Base-by-base conservation (phyloP, 2,329 filamentous ascomycete species). In the Amauroascus verrucosus region DNA sequence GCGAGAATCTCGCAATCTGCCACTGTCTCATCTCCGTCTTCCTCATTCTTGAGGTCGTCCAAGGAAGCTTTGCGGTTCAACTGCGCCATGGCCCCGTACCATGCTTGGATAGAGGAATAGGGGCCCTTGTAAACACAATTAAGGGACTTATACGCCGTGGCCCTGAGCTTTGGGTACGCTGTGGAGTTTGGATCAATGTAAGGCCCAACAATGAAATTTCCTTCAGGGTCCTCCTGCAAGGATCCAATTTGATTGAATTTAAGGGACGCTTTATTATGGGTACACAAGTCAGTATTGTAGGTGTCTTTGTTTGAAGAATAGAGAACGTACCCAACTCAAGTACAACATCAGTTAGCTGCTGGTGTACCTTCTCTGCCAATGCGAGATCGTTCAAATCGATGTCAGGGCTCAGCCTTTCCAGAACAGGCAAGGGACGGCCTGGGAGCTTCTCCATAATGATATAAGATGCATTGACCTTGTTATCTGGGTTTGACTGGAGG, bases 71-170 rank as follows among this genome's bases (percentile, higher is more conserved):
- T 48, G 44, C 51, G 33, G 18, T 53, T 47, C 41, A 53, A 33
- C 4, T 32, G n/a, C 18, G 28, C 51, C 51, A 53, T 53, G 41
- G 43, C 30, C n/a, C n/a, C 28, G 44, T 53, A 48, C 51, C 51
- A 53, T 13, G 18, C 18, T 30, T 24, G 20, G 30, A 48, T 43
- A 24, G 51, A 53, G 6, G 43, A 37, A 22, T 26, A 47, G 13
- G 51, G 51, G 6, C 44, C 51, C 18, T 41, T 35, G n/a, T 40
- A 33, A 3, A n/a, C n/a, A 24, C 38, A 16, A 16, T 16, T 18
- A 14, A 53, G 37, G 32, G 43, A 37, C 6, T 41, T 26, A 43
- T 53, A 53, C 32, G 44, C 32, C n/a, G 7, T 28, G 20, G 43
- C 44, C 35, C 46, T 53, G 33, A 38, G 37, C 33, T 40, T 2